Percentiles rank a stretch among this genome's conserved stretches.
phyloP scores from a whole-genome alignment of 257 asterid genomes.

The Jacaranda copaia region DNA sequence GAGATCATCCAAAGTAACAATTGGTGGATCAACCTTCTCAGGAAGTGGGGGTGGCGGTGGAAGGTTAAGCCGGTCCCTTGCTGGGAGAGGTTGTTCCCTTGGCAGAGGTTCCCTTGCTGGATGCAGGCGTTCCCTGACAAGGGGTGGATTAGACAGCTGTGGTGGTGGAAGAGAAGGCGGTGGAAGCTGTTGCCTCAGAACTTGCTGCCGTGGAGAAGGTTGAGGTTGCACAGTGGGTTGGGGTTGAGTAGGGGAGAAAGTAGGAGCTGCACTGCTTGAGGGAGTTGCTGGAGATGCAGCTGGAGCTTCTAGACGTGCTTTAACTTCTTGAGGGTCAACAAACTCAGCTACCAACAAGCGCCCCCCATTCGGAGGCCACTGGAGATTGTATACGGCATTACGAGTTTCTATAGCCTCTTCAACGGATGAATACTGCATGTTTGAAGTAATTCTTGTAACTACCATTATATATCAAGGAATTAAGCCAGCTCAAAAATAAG shows the following conservation, averaged over 20 bases:
- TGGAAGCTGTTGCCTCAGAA: slow-evolving; percentile 59
- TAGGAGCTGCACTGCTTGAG: slow-evolving; percentile 43
- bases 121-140: slow-evolving; percentile 47
- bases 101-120: slow-evolving; percentile 48
- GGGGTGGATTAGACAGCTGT: slow-evolving; percentile 49
- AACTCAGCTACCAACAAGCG: slow-evolving; percentile 75
- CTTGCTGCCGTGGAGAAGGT: slow-evolving; percentile 63
- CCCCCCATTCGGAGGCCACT: slow-evolving; percentile 93
- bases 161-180: slow-evolving; percentile 62
- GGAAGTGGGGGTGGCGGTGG: slow-evolving; percentile 86
- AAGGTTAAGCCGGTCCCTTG: slow-evolving; percentile 63
- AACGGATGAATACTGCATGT: slow-evolving; percentile 77
- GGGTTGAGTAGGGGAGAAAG: slow-evolving; percentile 33
- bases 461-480: neutral
- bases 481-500: neutral
- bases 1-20: slow-evolving; percentile 84
- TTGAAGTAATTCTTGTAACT: slow-evolving; percentile 25
- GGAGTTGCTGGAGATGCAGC: slow-evolving; percentile 57
- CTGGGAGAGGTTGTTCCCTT: slow-evolving; percentile 57
- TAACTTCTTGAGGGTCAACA: slow-evolving; percentile 83
- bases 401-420: slow-evolving; percentile 89
- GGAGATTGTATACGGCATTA: slow-evolving; percentile 86
- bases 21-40: slow-evolving; percentile 81
- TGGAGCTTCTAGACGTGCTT: slow-evolving; percentile 67
- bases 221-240: slow-evolving; percentile 46